phyloP scores from a whole-genome alignment of 768 basidiomycete genomes.

The Tricholoma sp. region DNA sequence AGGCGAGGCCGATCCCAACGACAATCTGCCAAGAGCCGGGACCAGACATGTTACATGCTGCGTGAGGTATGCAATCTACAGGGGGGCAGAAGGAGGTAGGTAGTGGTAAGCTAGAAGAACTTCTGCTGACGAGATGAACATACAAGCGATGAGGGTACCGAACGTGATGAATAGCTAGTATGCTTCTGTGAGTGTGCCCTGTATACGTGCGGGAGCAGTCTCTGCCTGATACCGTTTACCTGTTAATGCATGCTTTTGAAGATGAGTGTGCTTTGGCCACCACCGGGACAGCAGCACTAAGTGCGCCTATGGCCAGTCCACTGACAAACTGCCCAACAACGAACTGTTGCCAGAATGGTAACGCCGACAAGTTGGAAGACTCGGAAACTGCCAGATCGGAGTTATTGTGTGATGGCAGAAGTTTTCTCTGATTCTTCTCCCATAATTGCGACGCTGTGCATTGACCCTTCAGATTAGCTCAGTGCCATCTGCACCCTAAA shows the following conservation, averaged over 20 bases:
- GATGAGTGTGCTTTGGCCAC: conserved; percentile 21
- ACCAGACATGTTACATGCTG: conserved; percentile 44
- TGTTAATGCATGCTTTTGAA: conserved; percentile 3
- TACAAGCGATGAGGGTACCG: conserved; percentile 64
- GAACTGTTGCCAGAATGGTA: conserved; percentile 65
- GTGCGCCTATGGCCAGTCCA: conserved; percentile 64
- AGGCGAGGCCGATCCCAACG: conserved; percentile 56
- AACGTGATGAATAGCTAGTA: conserved; percentile 65
- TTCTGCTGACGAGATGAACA: conserved; percentile 14
- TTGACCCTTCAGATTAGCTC: too few relatives aligned
- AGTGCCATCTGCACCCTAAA: too few relatives aligned
- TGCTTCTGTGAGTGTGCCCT: conserved; percentile 61
- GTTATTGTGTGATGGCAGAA: too few relatives aligned
- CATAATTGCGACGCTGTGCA: too few relatives aligned
- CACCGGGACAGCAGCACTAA: conserved; percentile 66
- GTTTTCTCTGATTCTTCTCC: too few relatives aligned
- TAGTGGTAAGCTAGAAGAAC: neutral
- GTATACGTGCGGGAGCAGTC: conserved; percentile 65
- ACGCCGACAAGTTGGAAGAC: conserved; percentile 60
- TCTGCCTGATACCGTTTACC: conserved; percentile 58
- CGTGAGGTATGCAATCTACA: conserved; percentile 62
- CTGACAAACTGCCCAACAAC: conserved; percentile 60
- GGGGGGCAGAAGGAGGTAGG: neutral
- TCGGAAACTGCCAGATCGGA: too few relatives aligned
- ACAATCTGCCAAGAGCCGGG: conserved; percentile 58